Percentiles rank a stretch among this genome's conserved stretches.
Conservation (phyloP, 2,329 filamentous ascomycete species). For the Fragosphaeria purpurea region DNA sequence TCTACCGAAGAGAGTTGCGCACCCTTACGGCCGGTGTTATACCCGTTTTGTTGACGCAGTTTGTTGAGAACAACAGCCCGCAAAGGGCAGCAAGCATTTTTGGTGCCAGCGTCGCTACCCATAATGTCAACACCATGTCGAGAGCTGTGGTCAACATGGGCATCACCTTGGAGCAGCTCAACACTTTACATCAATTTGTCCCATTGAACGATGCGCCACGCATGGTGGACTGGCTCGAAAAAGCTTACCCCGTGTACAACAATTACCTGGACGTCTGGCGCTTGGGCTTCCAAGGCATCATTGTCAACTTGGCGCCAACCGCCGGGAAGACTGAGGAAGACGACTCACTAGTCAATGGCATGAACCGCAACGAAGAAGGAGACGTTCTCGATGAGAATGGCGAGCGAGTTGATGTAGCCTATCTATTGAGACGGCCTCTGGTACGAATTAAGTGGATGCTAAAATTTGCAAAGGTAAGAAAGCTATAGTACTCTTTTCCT, state of each 20-base stretch:
- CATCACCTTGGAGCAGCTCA: conserved; percentile 74
- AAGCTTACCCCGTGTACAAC: conserved; percentile 66
- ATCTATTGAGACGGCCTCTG: conserved; percentile 79
- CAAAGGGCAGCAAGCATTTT: conserved; percentile 59
- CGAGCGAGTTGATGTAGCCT: conserved; percentile 87
- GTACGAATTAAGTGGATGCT: conserved; percentile 79
- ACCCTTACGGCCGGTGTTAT: conserved; percentile 93
- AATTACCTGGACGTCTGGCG: conserved; percentile 85
- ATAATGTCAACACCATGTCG: conserved; percentile 54
- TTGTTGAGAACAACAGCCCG: conserved; percentile 57
- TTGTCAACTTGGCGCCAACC: conserved; percentile 80
- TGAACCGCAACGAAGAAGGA: conserved; percentile 53
- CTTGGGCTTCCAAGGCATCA: conserved; percentile 85
- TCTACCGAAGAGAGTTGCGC: conserved; percentile 84
- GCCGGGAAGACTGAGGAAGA: conserved; percentile 43
- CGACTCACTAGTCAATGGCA: conserved; percentile 47
- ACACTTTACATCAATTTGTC: conserved; percentile 68
- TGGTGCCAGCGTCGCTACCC: conserved; percentile 40
- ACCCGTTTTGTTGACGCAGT: conserved; percentile 78
- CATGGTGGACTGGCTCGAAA: conserved; percentile 72
- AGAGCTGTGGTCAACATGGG: conserved; percentile 94
- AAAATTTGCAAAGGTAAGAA: conserved; percentile 64
- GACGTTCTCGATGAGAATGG: conserved; percentile 64
- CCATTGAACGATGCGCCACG: conserved; percentile 62
- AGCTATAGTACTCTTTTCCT: neutral